Conservation (phyloP, 805 yeast species). For the Yarrowia porcina region DNA sequence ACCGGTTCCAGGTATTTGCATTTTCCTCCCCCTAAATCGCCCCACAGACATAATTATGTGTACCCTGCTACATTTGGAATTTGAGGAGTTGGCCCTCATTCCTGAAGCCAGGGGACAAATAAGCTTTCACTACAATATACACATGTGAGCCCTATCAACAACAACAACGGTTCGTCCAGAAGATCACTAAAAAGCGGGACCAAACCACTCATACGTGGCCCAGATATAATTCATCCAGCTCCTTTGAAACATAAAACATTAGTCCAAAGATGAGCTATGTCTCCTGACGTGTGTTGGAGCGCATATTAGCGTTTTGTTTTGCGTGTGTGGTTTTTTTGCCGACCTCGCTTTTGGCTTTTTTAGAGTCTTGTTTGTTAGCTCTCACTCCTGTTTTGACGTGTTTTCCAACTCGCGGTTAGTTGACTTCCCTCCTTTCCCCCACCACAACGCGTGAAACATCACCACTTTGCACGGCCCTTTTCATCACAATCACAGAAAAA, state of each 20-base stretch:
- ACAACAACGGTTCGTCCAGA: too few species aligned
- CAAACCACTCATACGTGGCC: too few species aligned
- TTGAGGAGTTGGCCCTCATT: too few species aligned
- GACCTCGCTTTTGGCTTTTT: not conserved
- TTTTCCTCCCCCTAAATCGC: not conserved
- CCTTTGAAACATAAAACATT: too few species aligned
- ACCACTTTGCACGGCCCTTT: not conserved
- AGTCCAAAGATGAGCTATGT: too few species aligned
- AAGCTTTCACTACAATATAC: not conserved
- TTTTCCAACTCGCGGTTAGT: not conserved
- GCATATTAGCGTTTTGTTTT: too few species aligned
- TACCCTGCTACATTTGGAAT: not conserved
- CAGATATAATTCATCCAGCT: too few species aligned
- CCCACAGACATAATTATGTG: not conserved
- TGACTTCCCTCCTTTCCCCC: not conserved
- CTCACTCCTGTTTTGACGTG: not conserved
- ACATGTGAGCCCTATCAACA: not conserved
- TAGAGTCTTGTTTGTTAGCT: not conserved
- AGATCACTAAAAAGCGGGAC: too few species aligned
- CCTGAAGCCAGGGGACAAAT: not conserved
- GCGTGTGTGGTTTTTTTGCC: too few species aligned
- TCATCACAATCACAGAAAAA: not conserved
- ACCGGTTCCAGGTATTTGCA: too few species aligned
- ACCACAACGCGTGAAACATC: not conserved
- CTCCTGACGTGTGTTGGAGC: too few species aligned